These are phyloP conservation scores for Pelargonium citronellum DNA, from an alignment of 441 rosid genomes.

Conservation along the genomic window DNA sequence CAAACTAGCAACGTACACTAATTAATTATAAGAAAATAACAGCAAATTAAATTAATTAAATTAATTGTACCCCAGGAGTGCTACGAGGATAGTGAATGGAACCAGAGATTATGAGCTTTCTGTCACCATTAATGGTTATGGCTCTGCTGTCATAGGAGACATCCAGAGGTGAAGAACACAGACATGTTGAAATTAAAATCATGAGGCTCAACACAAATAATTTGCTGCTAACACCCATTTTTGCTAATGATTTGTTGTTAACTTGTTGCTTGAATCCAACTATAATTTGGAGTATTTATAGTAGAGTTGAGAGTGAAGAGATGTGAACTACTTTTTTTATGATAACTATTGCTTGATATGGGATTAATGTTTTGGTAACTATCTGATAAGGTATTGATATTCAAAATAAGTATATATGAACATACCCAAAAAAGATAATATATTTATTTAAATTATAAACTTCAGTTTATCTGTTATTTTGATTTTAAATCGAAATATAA, in stretches of 20 bases:
- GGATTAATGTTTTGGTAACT: too few relatives aligned
- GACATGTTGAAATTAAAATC: background rate
- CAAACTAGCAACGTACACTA: background rate
- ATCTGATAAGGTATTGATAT: too few relatives aligned
- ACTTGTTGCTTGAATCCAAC: too few relatives aligned
- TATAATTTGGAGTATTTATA: too few relatives aligned
- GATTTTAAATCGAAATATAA: too few relatives aligned
- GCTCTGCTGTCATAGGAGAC: slow-evolving; percentile 37
- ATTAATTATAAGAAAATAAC: background rate
- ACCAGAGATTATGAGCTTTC: slow-evolving; percentile 40
- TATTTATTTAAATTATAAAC: too few relatives aligned
- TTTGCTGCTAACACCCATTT: background rate
- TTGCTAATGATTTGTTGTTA: background rate
- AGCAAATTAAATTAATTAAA: background rate
- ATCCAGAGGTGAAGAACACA: slow-evolving; percentile 13
- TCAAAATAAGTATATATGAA: too few relatives aligned
- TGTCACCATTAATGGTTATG: slow-evolving; percentile 38
- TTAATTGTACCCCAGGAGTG: slow-evolving; percentile 32
- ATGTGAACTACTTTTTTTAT: too few relatives aligned
- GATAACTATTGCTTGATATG: too few relatives aligned
- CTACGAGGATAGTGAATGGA: slow-evolving; percentile 56
- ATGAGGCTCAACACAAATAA: background rate
- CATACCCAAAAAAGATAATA: too few relatives aligned
- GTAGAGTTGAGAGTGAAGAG: too few relatives aligned
- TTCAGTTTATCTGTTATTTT: too few relatives aligned